Percentiles rank a stretch among this genome's conserved stretches.
Evolutionary conservation across 208 protist genomes (phyloP).

Genomic region (Leishmania gerbilli): DNA sequence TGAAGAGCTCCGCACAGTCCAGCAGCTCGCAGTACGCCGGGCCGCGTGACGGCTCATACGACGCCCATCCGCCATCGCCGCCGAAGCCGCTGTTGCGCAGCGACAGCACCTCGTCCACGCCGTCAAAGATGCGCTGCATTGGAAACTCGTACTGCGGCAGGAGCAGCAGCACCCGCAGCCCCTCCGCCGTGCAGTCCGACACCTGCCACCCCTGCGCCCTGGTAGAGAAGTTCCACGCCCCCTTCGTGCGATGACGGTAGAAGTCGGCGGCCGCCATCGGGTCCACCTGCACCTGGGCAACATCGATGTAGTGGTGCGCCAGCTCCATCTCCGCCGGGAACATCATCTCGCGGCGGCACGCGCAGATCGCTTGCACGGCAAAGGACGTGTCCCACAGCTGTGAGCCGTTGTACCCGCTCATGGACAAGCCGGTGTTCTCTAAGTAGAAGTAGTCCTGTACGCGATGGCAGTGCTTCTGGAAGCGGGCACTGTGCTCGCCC

Average conservation of each 20-base stretch:
- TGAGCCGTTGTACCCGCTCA: slow-evolving; percentile 98
- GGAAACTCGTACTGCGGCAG: slow-evolving; percentile 52
- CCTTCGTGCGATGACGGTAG: slow-evolving; percentile 95
- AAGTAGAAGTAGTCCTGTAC: slow-evolving; percentile 97
- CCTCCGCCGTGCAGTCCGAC: slow-evolving; percentile 97
- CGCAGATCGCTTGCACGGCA: slow-evolving; percentile 93
- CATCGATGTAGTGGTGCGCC: slow-evolving; percentile 93
- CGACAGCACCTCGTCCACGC: slow-evolving; percentile 95
- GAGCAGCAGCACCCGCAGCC: slow-evolving; percentile 91
- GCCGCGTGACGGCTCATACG: slow-evolving; percentile 94
- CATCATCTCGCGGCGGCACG: slow-evolving; percentile 70
- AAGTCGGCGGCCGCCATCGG: slow-evolving; percentile 83
- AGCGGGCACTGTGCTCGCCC: slow-evolving; percentile 81
- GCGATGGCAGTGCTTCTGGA: slow-evolving; percentile 87
- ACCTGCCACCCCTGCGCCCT: slow-evolving; percentile 96
- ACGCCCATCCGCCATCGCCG: slow-evolving; percentile 94
- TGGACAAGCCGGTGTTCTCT: slow-evolving; percentile 94
- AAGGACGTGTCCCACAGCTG: slow-evolving; percentile 99
- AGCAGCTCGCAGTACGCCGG: slow-evolving; percentile 92
- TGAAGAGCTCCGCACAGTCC: slow-evolving; percentile 96
- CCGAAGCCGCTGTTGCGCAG: slow-evolving; percentile 87
- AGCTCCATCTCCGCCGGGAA: slow-evolving; percentile 71
- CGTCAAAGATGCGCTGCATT: slow-evolving; percentile 69
- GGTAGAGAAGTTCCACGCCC: slow-evolving; percentile 98
- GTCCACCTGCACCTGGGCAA: slow-evolving; percentile 92